Conservation (phyloP, 495 filamentous ascomycete genomes). For the Podospora tetraspora region DNA sequence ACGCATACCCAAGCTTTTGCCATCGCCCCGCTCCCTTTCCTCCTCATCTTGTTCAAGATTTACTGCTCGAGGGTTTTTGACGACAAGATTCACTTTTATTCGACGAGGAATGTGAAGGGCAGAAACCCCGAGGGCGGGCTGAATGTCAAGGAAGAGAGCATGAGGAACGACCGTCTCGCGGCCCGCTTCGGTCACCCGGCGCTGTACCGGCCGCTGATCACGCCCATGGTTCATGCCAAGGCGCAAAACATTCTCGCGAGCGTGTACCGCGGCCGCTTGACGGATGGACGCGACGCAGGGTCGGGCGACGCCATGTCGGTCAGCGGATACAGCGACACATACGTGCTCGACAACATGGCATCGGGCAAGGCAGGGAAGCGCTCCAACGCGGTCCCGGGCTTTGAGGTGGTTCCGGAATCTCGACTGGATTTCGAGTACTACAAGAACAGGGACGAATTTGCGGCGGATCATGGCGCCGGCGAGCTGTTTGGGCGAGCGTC, state of each 20-base stretch:
- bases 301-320: constrained; percentile 57
- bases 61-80: constrained; percentile 78
- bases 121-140: constrained; percentile 43
- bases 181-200: constrained; percentile 87
- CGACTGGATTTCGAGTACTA: constrained; percentile 92
- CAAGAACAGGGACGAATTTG: constrained; percentile 85
- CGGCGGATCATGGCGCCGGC: constrained; percentile 76
- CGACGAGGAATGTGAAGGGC: constrained; percentile 55
- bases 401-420: constrained; percentile 84
- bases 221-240: constrained; percentile 92
- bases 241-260: constrained; percentile 74
- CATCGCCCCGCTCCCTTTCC: constrained; percentile 70
- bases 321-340: constrained; percentile 61
- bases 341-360: constrained; percentile 77
- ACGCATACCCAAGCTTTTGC: constrained; percentile 55
- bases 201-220: constrained; percentile 80
- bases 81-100: constrained; percentile 68
- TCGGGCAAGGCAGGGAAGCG: constrained; percentile 65
- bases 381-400: constrained; percentile 48
- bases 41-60: constrained; percentile 80
- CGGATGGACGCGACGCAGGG: constrained; percentile 45
- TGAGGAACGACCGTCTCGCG: constrained; percentile 63
- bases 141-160: constrained; percentile 38
- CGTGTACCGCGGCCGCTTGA: constrained; percentile 76
- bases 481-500: constrained; percentile 62